Evolutionary conservation across 768 basidiomycete species (phyloP).

Genomic region (Sporobolomyces phaffii): DNA sequence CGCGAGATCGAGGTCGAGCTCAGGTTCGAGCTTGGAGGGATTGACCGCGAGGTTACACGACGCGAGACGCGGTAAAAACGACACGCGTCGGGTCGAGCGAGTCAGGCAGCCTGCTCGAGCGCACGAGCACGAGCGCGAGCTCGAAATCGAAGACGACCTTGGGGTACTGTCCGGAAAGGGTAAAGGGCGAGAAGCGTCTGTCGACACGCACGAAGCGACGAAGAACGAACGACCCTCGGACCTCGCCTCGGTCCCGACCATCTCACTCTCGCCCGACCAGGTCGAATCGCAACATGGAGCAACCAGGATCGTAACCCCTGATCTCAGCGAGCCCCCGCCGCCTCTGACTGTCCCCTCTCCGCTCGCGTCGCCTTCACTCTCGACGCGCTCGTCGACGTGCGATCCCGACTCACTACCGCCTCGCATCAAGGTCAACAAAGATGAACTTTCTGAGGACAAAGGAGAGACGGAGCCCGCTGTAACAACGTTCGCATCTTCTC

Average conservation of each 20-base stretch:
- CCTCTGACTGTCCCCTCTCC: not conserved
- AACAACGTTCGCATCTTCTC: not conserved
- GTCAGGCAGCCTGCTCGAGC: no score
- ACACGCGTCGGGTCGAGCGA: no score
- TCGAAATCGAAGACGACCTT: no score
- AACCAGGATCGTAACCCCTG: not conserved
- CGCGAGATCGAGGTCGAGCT: not conserved
- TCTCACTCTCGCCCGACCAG: not conserved
- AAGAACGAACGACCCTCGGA: not conserved
- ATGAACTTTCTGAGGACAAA: no score
- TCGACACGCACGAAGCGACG: no score
- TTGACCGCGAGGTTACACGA: not conserved
- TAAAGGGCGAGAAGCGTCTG: no score
- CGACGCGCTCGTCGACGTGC: not conserved
- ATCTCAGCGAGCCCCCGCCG: not conserved
- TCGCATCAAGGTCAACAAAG: not conserved
- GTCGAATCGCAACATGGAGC: not conserved
- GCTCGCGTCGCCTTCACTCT: not conserved
- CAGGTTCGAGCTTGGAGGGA: slow-evolving; percentile 18
- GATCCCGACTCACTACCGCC: not conserved
- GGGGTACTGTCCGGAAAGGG: no score
- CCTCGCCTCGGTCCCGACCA: slow-evolving; percentile 1
- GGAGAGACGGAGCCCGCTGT: not conserved
- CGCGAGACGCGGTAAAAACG: slow-evolving; percentile 7
- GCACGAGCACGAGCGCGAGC: no score